Evolutionary conservation across 2,329 filamentous ascomycete genomes (phyloP).

Genomic region (Cercospora sesami): DNA sequence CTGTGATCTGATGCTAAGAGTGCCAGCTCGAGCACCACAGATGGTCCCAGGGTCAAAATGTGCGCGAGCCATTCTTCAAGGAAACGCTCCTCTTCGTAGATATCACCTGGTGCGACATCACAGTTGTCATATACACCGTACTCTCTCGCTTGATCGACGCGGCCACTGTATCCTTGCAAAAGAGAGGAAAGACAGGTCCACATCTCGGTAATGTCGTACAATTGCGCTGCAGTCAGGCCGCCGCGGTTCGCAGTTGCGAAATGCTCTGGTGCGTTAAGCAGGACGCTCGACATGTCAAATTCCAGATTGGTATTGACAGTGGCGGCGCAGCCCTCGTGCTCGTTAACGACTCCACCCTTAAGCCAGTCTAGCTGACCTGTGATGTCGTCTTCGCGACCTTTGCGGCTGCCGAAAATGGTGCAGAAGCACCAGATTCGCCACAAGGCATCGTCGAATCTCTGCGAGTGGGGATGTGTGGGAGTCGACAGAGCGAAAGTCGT

Average conservation of each 20-base stretch:
- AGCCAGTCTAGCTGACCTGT: slow-evolving; percentile 64
- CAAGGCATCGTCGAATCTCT: slow-evolving; percentile 61
- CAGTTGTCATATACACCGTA: slow-evolving; percentile 57
- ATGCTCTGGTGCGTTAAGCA: slow-evolving; percentile 58
- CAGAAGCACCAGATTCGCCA: slow-evolving; percentile 69
- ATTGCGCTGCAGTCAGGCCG: slow-evolving; percentile 56
- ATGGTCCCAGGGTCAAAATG: slow-evolving; percentile 60
- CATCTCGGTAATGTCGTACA: slow-evolving; percentile 65
- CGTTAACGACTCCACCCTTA: slow-evolving; percentile 56
- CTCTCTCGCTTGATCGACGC: slow-evolving; percentile 55
- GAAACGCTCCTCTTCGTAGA: slow-evolving; percentile 54
- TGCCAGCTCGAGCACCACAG: slow-evolving; percentile 56
- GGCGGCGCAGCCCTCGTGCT: slow-evolving; percentile 48
- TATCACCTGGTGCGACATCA: slow-evolving; percentile 49
- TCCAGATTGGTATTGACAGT: slow-evolving; percentile 50
- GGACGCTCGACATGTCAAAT: slow-evolving; percentile 54
- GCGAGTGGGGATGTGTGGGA: slow-evolving; percentile 45
- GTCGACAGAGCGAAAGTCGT: slow-evolving; percentile 57
- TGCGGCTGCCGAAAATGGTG: slow-evolving; percentile 61
- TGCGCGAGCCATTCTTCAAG: slow-evolving; percentile 64
- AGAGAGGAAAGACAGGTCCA: slow-evolving; percentile 62
- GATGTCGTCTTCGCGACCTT: slow-evolving; percentile 59
- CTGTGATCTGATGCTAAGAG: slow-evolving; percentile 40
- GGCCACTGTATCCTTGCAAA: slow-evolving; percentile 57
- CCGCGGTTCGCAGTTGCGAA: slow-evolving; percentile 59